Base-by-base conservation (phyloP, 1,139 yeast species). In the Taphrina wiesneri region DNA sequence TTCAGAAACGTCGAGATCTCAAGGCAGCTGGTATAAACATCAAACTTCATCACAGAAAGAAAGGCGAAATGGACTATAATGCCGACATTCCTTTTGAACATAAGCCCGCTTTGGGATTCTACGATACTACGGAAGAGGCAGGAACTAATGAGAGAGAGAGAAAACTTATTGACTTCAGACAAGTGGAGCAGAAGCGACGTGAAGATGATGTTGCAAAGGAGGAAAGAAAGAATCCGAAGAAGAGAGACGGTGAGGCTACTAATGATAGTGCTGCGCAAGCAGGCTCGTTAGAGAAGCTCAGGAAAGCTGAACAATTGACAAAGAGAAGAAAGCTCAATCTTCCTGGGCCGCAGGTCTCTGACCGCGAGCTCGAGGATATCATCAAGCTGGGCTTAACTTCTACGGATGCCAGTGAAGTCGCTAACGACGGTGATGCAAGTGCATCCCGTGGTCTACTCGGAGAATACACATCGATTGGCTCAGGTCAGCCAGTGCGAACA, bases 41-140 rank as follows among this genome's bases (percentile, higher is more conserved):
- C 36, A 68, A 67, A 53, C 60, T 70, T 51, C 70, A 75, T 83
- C 68, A 82, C 80, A 70, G 83, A 79, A 85, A 83, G 72, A 84
- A 83, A 72, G 81, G 82, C 56, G 74, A 72, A 32, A 84, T 89
- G 74, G 97, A 92, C 74, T 90, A 90, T 74, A 88, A 86, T 74
- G 87, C 85, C 1, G 97, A 89, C 72, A 85, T 92, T 17, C 90
- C 93, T 0, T 88, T 88, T 73, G 96, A 91, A 72, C 86, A 84
- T 68, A 77, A 76, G n/a, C 96, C 96, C 0, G 82, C 81, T 4
- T 78, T 78, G 0, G 97, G 97, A 0, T 76, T 84, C 17, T 88
- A 87, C 73, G 95, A 88, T 72, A 85, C 86, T 0, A 73, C 80
- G 0, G 85, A 82, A 36, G 98, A 92, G 73, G 75, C 69, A 23